Conservation (phyloP, 495 filamentous ascomycete species). For the Podospora anserina region DNA sequence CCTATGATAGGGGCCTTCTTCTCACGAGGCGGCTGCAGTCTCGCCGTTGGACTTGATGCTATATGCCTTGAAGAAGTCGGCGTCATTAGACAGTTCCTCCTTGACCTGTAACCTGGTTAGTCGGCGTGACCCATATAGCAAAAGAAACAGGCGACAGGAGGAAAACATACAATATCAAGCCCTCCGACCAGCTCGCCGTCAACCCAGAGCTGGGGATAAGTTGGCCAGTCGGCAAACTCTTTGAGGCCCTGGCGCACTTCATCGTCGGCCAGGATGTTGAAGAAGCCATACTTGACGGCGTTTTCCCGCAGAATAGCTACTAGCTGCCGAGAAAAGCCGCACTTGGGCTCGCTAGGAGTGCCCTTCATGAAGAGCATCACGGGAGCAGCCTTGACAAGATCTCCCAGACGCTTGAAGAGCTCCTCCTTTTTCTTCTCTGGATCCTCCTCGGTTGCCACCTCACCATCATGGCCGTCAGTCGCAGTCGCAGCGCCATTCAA, state of each 20-base stretch:
- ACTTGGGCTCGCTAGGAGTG: slow-evolving; percentile 86
- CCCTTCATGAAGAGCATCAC: slow-evolving; percentile 98
- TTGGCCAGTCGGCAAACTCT: slow-evolving; percentile 94
- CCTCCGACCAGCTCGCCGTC: slow-evolving; percentile 83
- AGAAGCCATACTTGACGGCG: slow-evolving; percentile 94
- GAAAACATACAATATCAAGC: slow-evolving; percentile 82
- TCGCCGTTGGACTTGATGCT: slow-evolving; percentile 47
- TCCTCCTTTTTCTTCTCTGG: slow-evolving; percentile 69
- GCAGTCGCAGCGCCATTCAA: slow-evolving; percentile 31
- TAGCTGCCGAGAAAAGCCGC: slow-evolving; percentile 88
- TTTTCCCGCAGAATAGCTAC: slow-evolving; percentile 82
- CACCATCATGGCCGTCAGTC: slow-evolving; percentile 15
- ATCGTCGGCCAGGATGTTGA: slow-evolving; percentile 97
- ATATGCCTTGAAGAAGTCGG: slow-evolving; percentile 72
- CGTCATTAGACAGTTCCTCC: slow-evolving; percentile 39
- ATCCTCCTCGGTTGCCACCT: slow-evolving; percentile 35
- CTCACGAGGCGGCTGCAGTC: slow-evolving; percentile 28
- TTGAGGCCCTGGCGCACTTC: slow-evolving; percentile 95
- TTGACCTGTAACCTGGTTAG: slow-evolving; percentile 29
- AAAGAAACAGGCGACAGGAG: background rate
- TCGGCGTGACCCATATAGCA: background rate
- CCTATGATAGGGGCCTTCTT: background rate
- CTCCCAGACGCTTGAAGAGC: slow-evolving; percentile 67
- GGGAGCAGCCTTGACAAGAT: slow-evolving; percentile 87
- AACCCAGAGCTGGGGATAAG: slow-evolving; percentile 88